Conservation (phyloP, 768 basidiomycete genomes). For the Rhizopogon salebrosus region DNA sequence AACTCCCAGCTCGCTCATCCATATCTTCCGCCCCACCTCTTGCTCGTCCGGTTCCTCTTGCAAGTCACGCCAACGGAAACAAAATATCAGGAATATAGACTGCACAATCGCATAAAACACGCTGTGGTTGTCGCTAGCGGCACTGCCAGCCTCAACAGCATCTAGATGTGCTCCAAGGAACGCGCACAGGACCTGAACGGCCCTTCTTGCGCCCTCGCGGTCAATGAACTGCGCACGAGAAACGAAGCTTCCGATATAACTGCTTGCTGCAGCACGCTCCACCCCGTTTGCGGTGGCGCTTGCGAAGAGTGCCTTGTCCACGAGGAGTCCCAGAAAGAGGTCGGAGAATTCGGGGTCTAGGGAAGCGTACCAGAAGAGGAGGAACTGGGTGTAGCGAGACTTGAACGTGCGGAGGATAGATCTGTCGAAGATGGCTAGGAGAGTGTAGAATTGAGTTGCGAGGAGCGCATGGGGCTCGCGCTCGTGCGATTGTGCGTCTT, state of each 20-base stretch:
- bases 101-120: constrained; percentile 93
- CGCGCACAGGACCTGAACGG: constrained; percentile 80
- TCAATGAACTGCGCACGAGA: constrained; percentile 86
- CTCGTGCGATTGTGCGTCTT: constrained; percentile 20
- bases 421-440: constrained; percentile 91
- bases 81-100: constrained; percentile 93
- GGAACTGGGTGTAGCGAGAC: constrained; percentile 95
- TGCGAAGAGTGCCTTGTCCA: constrained; percentile 79
- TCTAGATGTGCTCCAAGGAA: constrained; percentile 79
- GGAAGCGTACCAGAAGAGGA: constrained; percentile 93
- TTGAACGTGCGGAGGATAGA: constrained; percentile 94
- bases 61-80: constrained; percentile 94
- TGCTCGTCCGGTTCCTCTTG: constrained; percentile 55
- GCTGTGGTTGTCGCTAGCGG: constrained; percentile 41
- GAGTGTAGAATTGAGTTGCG: constrained; percentile 72
- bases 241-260: constrained; percentile 90
- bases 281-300: constrained; percentile 36
- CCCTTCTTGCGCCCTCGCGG: constrained; percentile 62
- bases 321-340: constrained; percentile 91
- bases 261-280: constrained; percentile 87
- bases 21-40: constrained; percentile 53
- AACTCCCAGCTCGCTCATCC: constrained; percentile 79
- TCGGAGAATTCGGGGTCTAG: constrained; percentile 86
- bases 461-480: constrained; percentile 29
- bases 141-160: constrained; percentile 35